Evolutionary conservation across 2,329 filamentous ascomycete species (phyloP), one percentile per base, ranked within the genome.

Genomic region (Aureobasidium sp.): DNA sequence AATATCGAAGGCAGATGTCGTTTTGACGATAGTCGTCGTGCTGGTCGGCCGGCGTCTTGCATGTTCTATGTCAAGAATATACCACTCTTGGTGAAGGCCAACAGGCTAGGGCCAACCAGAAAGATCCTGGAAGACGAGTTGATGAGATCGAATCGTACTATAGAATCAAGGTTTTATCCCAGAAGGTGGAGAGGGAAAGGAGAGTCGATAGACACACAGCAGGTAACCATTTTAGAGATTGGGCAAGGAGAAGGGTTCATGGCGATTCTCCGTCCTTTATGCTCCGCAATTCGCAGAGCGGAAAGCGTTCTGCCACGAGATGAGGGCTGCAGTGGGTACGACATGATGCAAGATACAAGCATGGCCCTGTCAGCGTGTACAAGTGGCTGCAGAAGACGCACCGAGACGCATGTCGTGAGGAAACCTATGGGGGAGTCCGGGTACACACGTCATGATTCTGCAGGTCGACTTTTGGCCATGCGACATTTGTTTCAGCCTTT

Each of bases 341-440:
- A 41, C 55, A 58, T 47, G 25, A 58, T 58, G 55, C 55, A 58
- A 47, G 42, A 58, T 58, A 47, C 55, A 58, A 25, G 55, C 55
- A 58, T 58, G 37, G 42, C 37, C 55, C 31, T 47, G 55, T 58
- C 55, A 47, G 31, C 14, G 9, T 31, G 8, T 31, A 9, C 7
- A 9, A 9, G 17, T 45, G 29, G 41, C 55, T 58, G 55, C 55
- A 58, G 53, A 8, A 57, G 53, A 57, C 29, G 53, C 27, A 37
- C 37, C 22, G 22, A 31, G 29, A 31, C 29, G 29, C 8, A 31
- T 34, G 17, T 44, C 25, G 39, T 56, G 17, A 20, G 27, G 17
- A 41, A 45, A 25, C 34, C 25, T 12, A 45, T 47, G 55, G 55
- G 55, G 55, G 42, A 44, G 47, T 20, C 55, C 55, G 41, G 37